Evolutionary conservation across 768 basidiomycete species (phyloP).

Genomic region (Tylopilus subfusipes): DNA sequence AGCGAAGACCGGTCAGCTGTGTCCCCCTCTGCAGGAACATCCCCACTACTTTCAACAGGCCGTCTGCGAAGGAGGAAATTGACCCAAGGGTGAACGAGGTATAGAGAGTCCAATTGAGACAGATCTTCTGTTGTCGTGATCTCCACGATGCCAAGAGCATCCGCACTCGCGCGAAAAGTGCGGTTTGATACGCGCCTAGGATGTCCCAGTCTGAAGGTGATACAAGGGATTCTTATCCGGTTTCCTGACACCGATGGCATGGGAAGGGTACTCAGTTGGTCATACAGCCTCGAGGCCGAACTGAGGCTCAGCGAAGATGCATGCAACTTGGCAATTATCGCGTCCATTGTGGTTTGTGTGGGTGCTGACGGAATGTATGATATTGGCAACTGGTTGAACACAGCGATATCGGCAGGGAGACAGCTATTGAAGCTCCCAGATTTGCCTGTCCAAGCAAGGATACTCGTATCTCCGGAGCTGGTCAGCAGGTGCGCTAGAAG

Average conservation of each 20-base stretch:
- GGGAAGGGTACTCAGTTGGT: background rate
- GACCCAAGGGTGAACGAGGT: background rate
- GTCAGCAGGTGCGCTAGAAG: background rate
- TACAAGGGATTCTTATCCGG: background rate
- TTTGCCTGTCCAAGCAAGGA: background rate
- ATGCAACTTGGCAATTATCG: too few species aligned
- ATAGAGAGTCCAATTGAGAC: background rate
- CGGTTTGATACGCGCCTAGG: background rate
- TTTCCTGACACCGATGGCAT: background rate
- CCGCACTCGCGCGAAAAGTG: background rate
- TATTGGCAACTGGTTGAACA: background rate
- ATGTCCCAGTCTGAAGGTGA: background rate
- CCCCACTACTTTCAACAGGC: background rate
- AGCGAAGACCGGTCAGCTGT: too few species aligned
- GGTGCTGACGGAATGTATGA: background rate
- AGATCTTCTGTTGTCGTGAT: background rate
- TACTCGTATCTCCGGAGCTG: background rate
- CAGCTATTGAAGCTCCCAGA: background rate
- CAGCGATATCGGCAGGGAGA: background rate
- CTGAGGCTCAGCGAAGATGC: too few species aligned
- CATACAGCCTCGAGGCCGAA: background rate
- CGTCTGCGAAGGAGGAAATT: background rate
- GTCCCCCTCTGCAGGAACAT: too few species aligned
- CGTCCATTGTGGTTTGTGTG: background rate
- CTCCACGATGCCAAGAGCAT: background rate